Conservation (phyloP, 2,329 filamentous ascomycete genomes). For the Neocucurbitaria cava region DNA sequence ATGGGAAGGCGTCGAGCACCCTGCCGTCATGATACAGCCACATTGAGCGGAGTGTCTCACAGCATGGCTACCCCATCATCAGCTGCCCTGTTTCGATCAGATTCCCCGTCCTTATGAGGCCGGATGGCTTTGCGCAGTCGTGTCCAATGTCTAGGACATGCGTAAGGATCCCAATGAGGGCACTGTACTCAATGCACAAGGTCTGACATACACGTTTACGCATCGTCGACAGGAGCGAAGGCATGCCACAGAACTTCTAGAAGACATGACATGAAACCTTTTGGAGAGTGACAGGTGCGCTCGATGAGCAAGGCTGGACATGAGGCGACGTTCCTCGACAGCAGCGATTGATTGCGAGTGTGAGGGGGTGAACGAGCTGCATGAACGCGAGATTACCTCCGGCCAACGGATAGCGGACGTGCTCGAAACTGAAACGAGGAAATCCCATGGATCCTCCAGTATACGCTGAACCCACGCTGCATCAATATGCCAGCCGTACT, state of each 20-base stretch:
- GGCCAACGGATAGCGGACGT: slow-evolving; percentile 14
- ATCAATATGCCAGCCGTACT: slow-evolving; percentile 15
- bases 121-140: slow-evolving; percentile 12
- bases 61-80: slow-evolving; percentile 25
- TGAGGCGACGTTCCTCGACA: slow-evolving; percentile 24
- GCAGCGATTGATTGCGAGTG: slow-evolving; percentile 23
- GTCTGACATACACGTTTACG: slow-evolving; percentile 29
- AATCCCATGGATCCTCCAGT: slow-evolving; percentile 20
- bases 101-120: slow-evolving; percentile 8
- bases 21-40: slow-evolving; percentile 28
- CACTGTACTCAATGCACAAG: slow-evolving; percentile 25
- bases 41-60: slow-evolving; percentile 27
- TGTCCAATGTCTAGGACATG: slow-evolving; percentile 19
- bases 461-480: slow-evolving; percentile 9
- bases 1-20: slow-evolving; percentile 12
- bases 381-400: slow-evolving; percentile 30
- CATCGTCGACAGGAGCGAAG: slow-evolving; percentile 20
- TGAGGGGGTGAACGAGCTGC: slow-evolving; percentile 32
- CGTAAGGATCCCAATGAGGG: slow-evolving; percentile 17
- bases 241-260: slow-evolving; percentile 32
- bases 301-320: slow-evolving; percentile 14
- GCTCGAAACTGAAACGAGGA: slow-evolving; percentile 30
- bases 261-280: slow-evolving; percentile 40
- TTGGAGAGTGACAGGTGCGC: slow-evolving; percentile 30
- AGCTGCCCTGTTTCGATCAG: slow-evolving; percentile 15